A percentile compares a stretch with the other conserved stretches of the same genome.
phyloP scores from a whole-genome alignment of 176 grass and related monocot genomes.

The Oryza brachyantha region DNA sequence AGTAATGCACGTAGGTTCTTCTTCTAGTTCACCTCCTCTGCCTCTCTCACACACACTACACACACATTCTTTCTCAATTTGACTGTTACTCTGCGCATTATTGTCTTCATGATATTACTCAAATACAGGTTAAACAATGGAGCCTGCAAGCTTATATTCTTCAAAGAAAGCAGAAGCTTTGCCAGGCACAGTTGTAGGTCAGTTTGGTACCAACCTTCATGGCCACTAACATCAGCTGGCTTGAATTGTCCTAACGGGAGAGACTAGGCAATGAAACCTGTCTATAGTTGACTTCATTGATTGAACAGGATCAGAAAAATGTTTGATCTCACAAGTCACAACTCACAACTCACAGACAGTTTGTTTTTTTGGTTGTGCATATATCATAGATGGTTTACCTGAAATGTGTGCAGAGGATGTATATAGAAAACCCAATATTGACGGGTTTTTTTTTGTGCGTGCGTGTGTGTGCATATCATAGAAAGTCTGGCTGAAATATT shows the following conservation, averaged over 20 bases:
- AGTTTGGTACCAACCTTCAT: conserved; percentile 24
- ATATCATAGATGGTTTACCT: conserved; percentile 24
- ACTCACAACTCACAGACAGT: too few species aligned
- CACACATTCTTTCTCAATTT: not conserved
- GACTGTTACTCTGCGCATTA: not conserved
- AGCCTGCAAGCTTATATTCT: conserved; percentile 67
- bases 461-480: too few species aligned
- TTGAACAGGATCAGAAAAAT: conserved; percentile 28
- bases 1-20: conserved; percentile 62
- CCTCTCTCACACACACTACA: too few species aligned
- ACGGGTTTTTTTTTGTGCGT: too few species aligned
- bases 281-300: conserved; percentile 36
- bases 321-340: conserved; percentile 20
- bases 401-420: not conserved
- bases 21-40: not conserved
- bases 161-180: conserved; percentile 46
- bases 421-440: too few species aligned
- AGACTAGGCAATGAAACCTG: conserved; percentile 50
- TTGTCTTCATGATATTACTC: not conserved
- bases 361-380: conserved; percentile 1
- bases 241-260: conserved; percentile 41
- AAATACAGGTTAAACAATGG: conserved; percentile 69
- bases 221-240: conserved; percentile 48
- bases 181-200: conserved; percentile 31
- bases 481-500: too few species aligned